Evolutionary conservation across 768 basidiomycete species (phyloP), one percentile per base, ranked within the genome.

Genomic region (Mycena latifolia): DNA sequence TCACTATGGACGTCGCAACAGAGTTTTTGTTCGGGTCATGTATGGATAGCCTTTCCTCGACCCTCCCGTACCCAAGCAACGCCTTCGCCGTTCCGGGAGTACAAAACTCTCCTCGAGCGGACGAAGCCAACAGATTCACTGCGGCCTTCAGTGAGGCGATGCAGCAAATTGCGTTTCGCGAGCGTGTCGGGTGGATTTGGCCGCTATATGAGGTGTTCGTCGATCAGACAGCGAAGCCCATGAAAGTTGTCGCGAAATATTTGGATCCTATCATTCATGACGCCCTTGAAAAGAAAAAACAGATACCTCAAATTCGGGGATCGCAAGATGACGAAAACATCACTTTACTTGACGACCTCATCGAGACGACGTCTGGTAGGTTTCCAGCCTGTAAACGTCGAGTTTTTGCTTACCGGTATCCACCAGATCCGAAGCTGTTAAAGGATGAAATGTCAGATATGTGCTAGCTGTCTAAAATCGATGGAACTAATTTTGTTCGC

Each of bases 1-100:
- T 88, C 71, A 89, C 88, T 0, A 77, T 89, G 54, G 88, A 89
- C 72, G 85, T 85, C 0, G 87, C 86, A 2, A 84, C 87, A 0
- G 85, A 87, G 48, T 89, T 88, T 68, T 80, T 89, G 33, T 87
- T 88, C 66, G 84, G 82, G 37, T 73, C 81, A 39, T 77, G 81
- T 51, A 81, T 87, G n/a, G 72, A 74, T 47, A 84, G 84, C 5
- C 83, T 87, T n/a, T 75, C 77, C 1, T 83, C 79, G 1, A 80
- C 78, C 7, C 77, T 87, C 0, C 81, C 86, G 5, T 86, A 87
- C 65, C 86, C 87, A 3, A 50, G 74, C 55, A 65, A 74, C 56
- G 62, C 74, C 78, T 2, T 63, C 75, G 18, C 67, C 65, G 10
- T 66, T 71, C 33, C 33, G 55, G 24, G 65, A 5, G 11, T 33